phyloP scores from a whole-genome alignment of 2,329 filamentous ascomycete species.

The Helotiales sp. region DNA sequence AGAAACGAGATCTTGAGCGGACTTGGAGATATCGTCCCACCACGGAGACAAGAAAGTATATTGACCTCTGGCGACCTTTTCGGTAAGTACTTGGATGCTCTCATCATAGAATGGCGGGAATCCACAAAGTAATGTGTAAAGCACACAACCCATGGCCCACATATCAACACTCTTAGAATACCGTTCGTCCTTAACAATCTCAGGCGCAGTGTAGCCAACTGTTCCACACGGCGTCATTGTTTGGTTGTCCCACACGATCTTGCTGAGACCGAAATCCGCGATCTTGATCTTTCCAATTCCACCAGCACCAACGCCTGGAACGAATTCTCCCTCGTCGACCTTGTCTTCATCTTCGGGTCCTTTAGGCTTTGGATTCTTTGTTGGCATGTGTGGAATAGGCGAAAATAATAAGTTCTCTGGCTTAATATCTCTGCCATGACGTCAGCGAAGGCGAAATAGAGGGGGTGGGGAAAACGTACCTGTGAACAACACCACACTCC shows the following conservation, averaged over 20 bases:
- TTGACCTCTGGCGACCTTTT: constrained; percentile 95
- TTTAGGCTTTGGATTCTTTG: constrained; percentile 78
- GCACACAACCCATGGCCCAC: constrained; percentile 96
- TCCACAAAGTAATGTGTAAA: constrained; percentile 95
- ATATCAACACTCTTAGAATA: constrained; percentile 99
- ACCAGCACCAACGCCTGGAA: constrained; percentile 79
- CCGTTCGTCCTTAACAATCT: constrained; percentile 98
- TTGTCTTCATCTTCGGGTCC: constrained; percentile 95
- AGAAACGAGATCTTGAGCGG: constrained; percentile 90
- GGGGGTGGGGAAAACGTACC: constrained; percentile 62
- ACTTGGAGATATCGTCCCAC: constrained; percentile 98
- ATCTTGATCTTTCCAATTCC: constrained; percentile 97
- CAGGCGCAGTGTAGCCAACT: constrained; percentile 95
- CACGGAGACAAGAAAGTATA: constrained; percentile 98
- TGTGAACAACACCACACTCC: constrained; percentile 92
- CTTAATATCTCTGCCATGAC: constrained; percentile 82
- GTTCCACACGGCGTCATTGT: constrained; percentile 99
- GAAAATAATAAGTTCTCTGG: constrained; percentile 96
- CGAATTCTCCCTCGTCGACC: constrained; percentile 92
- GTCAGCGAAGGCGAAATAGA: constrained; percentile 36
- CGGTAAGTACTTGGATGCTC: constrained; percentile 93
- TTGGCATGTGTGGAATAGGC: constrained; percentile 80
- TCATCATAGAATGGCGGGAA: constrained; percentile 99
- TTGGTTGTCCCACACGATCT: constrained; percentile 97
- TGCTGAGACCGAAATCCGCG: constrained; percentile 95